A percentile compares a stretch with the other conserved stretches of the same genome.
Evolutionary conservation across 1,139 yeast species (phyloP).

Genomic region (Debaryomyces robertsiae): DNA sequence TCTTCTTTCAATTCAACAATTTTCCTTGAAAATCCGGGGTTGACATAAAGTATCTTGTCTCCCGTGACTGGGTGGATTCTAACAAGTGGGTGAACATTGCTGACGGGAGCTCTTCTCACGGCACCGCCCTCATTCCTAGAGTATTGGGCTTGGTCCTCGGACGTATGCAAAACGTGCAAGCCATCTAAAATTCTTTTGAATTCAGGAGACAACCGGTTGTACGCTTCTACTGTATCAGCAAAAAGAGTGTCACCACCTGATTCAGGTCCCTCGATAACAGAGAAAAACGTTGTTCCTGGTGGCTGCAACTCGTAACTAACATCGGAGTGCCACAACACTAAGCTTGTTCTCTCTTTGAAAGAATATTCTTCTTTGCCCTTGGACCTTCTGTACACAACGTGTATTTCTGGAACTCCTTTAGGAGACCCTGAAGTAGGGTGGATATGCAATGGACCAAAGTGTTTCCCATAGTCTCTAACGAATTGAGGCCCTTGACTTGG

Average conservation of each 20-base stretch:
- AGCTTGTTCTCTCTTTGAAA: conserved; percentile 36
- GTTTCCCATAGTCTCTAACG: conserved; percentile 54
- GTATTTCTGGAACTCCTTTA: conserved; percentile 55
- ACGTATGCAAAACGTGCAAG: conserved; percentile 61
- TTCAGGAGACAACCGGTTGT: conserved; percentile 59
- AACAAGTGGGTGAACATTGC: conserved; percentile 55
- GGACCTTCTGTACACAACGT: conserved; percentile 58
- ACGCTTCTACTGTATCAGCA: conserved; percentile 62
- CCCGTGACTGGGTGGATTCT: conserved; percentile 61
- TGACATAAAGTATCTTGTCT: conserved; percentile 53
- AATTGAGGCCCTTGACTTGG: conserved; percentile 56
- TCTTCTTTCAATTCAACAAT: conserved; percentile 59
- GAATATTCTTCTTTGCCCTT: conserved; percentile 33
- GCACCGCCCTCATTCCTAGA: conserved; percentile 42
- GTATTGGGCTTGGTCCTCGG: conserved; percentile 64
- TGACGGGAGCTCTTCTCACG: conserved; percentile 46
- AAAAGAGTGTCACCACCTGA: conserved; percentile 72
- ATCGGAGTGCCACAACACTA: conserved; percentile 63
- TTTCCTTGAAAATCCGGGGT: conserved; percentile 55
- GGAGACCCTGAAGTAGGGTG: conserved; percentile 78
- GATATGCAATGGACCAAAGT: conserved; percentile 69
- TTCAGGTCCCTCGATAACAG: conserved; percentile 60
- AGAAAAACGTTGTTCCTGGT: conserved; percentile 62
- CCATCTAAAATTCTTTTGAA: conserved; percentile 52
- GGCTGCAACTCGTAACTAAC: conserved; percentile 70